Evolutionary conservation across 352 stramenopile species (phyloP).

Genomic region (Pilasporangium apinafurcum): DNA sequence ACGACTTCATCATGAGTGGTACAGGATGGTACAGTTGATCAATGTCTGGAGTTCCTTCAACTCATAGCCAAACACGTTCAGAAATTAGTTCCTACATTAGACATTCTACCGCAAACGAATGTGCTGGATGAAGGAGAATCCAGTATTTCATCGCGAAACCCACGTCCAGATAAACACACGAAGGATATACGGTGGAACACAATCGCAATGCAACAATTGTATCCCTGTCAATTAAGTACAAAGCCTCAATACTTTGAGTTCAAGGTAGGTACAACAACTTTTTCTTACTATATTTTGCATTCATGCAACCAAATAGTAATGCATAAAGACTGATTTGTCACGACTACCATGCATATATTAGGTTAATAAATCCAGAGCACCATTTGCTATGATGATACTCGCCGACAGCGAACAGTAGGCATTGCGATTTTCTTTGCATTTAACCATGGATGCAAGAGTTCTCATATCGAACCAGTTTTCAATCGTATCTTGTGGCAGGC

Average conservation of each 20-base stretch:
- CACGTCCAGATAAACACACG: not conserved
- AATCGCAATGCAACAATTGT: slow-evolving; percentile 25
- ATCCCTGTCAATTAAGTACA: slow-evolving; percentile 18
- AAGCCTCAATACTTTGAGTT: slow-evolving; percentile 37
- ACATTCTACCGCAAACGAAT: not conserved
- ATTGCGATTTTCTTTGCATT: slow-evolving; percentile 2
- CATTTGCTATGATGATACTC: slow-evolving; percentile 42
- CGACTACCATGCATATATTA: not conserved
- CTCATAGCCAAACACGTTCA: slow-evolving; percentile 32
- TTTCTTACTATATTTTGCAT: not conserved
- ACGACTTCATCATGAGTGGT: too few species aligned
- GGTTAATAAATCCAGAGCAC: slow-evolving; percentile 21
- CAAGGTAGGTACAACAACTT: slow-evolving; percentile 20
- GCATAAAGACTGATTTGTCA: not conserved
- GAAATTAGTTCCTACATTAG: slow-evolving; percentile 18
- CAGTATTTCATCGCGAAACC: not conserved
- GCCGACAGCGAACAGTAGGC: slow-evolving; percentile 38
- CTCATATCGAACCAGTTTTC: too few species aligned
- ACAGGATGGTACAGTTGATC: slow-evolving; percentile 26
- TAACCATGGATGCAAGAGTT: too few species aligned
- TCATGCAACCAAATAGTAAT: too few species aligned
- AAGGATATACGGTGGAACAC: slow-evolving; percentile 19
- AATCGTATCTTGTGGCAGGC: too few species aligned
- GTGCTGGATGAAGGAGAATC: not conserved
- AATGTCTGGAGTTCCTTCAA: slow-evolving; percentile 43